Percentiles rank a stretch among this genome's conserved stretches.
These are phyloP conservation scores for Suhomyces xylopsoci DNA, from an alignment of 805 yeast genomes.

Conservation along the genomic window DNA sequence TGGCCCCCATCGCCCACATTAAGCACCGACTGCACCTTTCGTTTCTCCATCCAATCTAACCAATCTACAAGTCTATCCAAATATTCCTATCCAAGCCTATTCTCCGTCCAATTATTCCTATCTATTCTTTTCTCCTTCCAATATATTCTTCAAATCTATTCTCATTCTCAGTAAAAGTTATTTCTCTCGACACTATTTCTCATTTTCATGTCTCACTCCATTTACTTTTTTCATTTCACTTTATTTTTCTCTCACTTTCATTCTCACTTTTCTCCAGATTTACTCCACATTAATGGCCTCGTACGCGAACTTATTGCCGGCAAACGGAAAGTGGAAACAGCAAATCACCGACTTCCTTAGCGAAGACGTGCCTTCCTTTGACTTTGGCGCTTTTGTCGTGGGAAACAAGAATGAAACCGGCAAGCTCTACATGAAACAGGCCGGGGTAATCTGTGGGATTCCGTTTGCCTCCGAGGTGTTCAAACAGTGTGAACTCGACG, in stretches of 20 bases:
- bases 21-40: slow-evolving; percentile 17
- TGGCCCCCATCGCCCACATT: neutral
- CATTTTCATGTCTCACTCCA: neutral
- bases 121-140: too few relatives aligned
- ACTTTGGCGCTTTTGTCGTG: slow-evolving; percentile 94
- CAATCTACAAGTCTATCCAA: too few relatives aligned
- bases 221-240: too few relatives aligned
- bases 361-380: slow-evolving; percentile 93
- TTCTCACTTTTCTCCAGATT: neutral
- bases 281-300: slow-evolving; percentile 15
- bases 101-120: too few relatives aligned
- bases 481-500: slow-evolving; percentile 65
- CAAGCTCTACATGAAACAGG: slow-evolving; percentile 73
- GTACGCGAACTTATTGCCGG: slow-evolving; percentile 61
- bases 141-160: too few relatives aligned
- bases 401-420: slow-evolving; percentile 73
- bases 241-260: neutral
- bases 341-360: slow-evolving; percentile 71
- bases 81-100: too few relatives aligned
- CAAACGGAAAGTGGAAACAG: slow-evolving; percentile 76
- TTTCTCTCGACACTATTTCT: too few relatives aligned
- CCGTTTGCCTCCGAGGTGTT: slow-evolving; percentile 89
- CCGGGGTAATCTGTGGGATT: slow-evolving; percentile 78
- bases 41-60: neutral
- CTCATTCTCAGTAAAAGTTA: too few relatives aligned